A percentile compares a stretch with the other conserved stretches of the same genome.
Evolutionary conservation across 139 green algal species (phyloP).

Genomic region (Picochlorum sp.): DNA sequence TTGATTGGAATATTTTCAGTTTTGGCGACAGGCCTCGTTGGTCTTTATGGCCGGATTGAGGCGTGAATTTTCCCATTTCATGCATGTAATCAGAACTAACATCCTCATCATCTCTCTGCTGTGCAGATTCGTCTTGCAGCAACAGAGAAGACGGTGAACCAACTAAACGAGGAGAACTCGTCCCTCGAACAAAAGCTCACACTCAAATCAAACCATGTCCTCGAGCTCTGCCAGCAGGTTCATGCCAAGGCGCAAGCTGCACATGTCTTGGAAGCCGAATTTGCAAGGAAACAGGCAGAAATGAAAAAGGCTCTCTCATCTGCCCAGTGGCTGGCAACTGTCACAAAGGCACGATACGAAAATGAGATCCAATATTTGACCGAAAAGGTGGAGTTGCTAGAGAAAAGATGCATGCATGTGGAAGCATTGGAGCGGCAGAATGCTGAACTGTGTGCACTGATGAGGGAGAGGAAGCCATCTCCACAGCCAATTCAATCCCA

Average conservation of each 20-base stretch:
- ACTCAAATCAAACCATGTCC: not conserved
- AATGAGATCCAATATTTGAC: not conserved
- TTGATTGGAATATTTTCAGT: not conserved
- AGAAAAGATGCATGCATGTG: not conserved
- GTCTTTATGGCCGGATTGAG: not conserved
- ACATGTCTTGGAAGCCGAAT: not conserved
- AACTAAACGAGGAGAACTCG: not conserved
- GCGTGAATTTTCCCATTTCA: not conserved
- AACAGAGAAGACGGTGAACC: too few relatives aligned
- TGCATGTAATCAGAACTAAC: too few relatives aligned
- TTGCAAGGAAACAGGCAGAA: not conserved
- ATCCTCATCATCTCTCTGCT: too few relatives aligned
- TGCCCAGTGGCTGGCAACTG: not conserved
- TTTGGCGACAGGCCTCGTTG: not conserved
- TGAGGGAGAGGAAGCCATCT: not conserved
- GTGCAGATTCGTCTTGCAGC: too few relatives aligned
- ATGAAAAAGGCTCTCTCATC: not conserved
- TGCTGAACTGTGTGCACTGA: slow-evolving; percentile 3
- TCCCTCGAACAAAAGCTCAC: not conserved
- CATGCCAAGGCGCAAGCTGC: not conserved
- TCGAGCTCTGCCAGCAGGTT: not conserved
- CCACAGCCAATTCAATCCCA: not conserved
- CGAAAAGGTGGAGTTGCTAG: not conserved
- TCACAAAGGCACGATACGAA: not conserved
- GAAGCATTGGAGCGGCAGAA: slow-evolving; percentile 1